Evolutionary conservation across 768 basidiomycete genomes (phyloP).

Genomic region (Tylopilus subfusipes): DNA sequence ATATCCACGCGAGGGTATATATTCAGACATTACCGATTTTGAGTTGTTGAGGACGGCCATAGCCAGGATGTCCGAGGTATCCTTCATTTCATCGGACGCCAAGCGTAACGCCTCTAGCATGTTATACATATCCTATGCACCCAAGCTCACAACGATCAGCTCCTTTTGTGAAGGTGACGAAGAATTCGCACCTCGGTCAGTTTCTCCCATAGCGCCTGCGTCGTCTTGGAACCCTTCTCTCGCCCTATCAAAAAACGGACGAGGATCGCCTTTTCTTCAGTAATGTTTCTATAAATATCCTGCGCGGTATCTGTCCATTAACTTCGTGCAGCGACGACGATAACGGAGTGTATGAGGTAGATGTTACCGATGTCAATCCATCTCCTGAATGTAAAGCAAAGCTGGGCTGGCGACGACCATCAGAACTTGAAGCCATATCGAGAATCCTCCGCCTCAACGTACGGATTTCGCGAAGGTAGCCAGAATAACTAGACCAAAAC

Average conservation of each 20-base stretch:
- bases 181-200: constrained; percentile 22
- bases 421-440: constrained; percentile 12
- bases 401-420: constrained; percentile 51
- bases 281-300: constrained; percentile 64
- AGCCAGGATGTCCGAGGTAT: constrained; percentile 20
- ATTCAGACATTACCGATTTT: constrained; percentile 18
- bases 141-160: not conserved
- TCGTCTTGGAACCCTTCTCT: constrained; percentile 36
- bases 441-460: constrained; percentile 33
- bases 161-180: not conserved
- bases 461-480: constrained; percentile 78
- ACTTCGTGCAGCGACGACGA: constrained; percentile 4
- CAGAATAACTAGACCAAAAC: constrained; percentile 84
- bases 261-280: constrained; percentile 52
- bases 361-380: constrained; percentile 72
- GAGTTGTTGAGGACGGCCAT: constrained; percentile 13
- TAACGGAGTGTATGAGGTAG: constrained; percentile 9
- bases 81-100: constrained; percentile 18
- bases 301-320: constrained; percentile 52
- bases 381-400: constrained; percentile 69
- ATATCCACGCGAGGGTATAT: not conserved
- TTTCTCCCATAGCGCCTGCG: constrained; percentile 31
- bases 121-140: constrained; percentile 30
- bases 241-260: constrained; percentile 44
- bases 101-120: constrained; percentile 17